Base-by-base conservation (phyloP, 2,329 filamentous ascomycete species). In the Talaromyces marneffei region DNA sequence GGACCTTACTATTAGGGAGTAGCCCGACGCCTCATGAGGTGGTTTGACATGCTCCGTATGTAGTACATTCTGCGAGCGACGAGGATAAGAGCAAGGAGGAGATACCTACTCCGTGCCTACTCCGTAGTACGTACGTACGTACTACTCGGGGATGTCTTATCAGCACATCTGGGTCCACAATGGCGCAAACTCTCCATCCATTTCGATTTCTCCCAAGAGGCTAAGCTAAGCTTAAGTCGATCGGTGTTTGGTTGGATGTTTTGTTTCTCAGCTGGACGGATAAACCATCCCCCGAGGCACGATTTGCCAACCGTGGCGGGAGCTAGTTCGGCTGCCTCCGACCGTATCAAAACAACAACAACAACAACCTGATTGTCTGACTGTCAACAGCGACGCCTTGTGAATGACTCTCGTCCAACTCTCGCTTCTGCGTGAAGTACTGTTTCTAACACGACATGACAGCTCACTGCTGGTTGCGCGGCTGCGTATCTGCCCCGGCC, bases 121-220 rank as follows among this genome's bases (percentile, higher is more conserved):
- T n/a, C n/a, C n/a, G n/a, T n/a, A 40, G n/a, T 18, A 18, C 37
- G 35, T 16, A 8, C 4, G 8, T 14, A 44, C 20, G 40, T 44
- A 23, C 9, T 44, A 23, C 9, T 23, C 40, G n/a, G 25, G 23
- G 23, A 7, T 2, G 44, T 25, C 46, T 48, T 48, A 48, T 48
- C 55, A 58, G 39, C n/a, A 48, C 40, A 58, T 27, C 10, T 18
- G 42, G 23, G 16, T 27, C 55, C 55, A 39, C 55, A 50, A 58
- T 58, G 29, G 55, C 55, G 55, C 40, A 4, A 57, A 16, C 12
- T 33, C 27, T 52, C 18, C 46, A n/a, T n/a, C n/a, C n/a, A n/a
- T n/a, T n/a, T n/a, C n/a, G n/a, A n/a, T 4, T 50, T 50, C 25
- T 29, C 44, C 46, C n/a, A n/a, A n/a, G n/a, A n/a, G n/a, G n/a